Evolutionary conservation across 495 filamentous ascomycete species (phyloP).

Genomic region (Clavariopsis aquatica): DNA sequence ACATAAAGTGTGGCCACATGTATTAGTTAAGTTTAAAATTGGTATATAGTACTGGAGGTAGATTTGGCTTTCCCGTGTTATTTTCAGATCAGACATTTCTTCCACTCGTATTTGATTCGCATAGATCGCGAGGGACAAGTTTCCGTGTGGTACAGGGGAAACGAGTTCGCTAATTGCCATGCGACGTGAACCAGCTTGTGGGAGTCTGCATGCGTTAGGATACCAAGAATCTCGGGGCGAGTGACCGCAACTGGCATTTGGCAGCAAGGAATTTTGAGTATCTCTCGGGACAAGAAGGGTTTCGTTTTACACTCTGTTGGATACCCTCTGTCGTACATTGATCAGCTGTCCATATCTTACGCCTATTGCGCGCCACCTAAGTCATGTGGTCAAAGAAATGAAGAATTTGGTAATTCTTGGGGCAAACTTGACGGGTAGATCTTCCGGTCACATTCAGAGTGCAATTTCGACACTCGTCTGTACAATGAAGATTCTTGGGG

Average conservation of each 20-base stretch:
- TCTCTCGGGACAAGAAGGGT: background rate
- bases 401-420: background rate
- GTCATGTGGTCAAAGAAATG: background rate
- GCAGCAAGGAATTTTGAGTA: background rate
- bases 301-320: too few relatives aligned
- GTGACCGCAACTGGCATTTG: background rate
- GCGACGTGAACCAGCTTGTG: background rate
- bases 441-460: background rate
- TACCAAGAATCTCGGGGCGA: background rate
- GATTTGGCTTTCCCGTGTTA: background rate
- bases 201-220: background rate
- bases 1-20: too few relatives aligned
- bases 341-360: background rate
- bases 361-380: background rate
- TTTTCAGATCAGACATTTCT: background rate
- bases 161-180: background rate
- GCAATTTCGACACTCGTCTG: background rate
- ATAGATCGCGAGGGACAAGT: background rate
- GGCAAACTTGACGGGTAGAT: conserved; percentile 7
- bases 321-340: background rate
- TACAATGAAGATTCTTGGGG: background rate
- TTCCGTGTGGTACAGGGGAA: background rate
- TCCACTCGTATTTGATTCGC: background rate
- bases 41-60: too few relatives aligned
- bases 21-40: too few relatives aligned